Base-by-base conservation (phyloP, 371 early-diverging fungal species). In the Mucor velutinosus region DNA sequence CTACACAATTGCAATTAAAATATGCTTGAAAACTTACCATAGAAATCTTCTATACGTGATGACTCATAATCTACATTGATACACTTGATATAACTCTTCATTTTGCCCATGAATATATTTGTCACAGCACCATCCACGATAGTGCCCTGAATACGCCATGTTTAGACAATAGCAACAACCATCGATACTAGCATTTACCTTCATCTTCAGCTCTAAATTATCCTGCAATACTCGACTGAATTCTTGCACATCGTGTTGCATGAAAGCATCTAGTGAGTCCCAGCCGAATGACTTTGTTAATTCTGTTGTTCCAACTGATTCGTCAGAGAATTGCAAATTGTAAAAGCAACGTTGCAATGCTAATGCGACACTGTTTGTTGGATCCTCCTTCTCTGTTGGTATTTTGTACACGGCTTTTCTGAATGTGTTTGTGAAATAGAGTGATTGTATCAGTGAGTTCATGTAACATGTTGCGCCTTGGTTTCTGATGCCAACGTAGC, bases 401-500 rank as follows among this genome's bases (percentile, higher is more conserved):
- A 98, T 97, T 62, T 91, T 87, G 70, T 91, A 97, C 53, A 93
- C 84, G 68, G 96, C 89, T 58, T 92, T 92, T 65, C 97, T 89
- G 83, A 99, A 99, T 72, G 88, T 88, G 65, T 92, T 94, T 33
- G 99, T 98, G 74, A 95, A 95, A 79, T 92, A 99, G n/a, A 99
- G 84, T 17, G 97, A 95, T 77, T 99, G 99, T 37, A 99, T 88
- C 29, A 99, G 82, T 51, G 99, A 96, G 85, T 99, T 99, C 94
- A 99, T 95, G 79, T 99, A 99, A 81, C 99, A 99, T 0, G 99
- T 99, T 2, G 99, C 99, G n/a, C 99, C 99, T 73, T 99, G 97
- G 81, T 99, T 99, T 64, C 89, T 89, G 66, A 99, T 81, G 1
- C 99, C 99, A 35, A 98, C 94, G 73, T 87, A 93, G 14, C 99